Evolutionary conservation across 2,329 filamentous ascomycete genomes (phyloP).

Genomic region (Venturia nashicola): DNA sequence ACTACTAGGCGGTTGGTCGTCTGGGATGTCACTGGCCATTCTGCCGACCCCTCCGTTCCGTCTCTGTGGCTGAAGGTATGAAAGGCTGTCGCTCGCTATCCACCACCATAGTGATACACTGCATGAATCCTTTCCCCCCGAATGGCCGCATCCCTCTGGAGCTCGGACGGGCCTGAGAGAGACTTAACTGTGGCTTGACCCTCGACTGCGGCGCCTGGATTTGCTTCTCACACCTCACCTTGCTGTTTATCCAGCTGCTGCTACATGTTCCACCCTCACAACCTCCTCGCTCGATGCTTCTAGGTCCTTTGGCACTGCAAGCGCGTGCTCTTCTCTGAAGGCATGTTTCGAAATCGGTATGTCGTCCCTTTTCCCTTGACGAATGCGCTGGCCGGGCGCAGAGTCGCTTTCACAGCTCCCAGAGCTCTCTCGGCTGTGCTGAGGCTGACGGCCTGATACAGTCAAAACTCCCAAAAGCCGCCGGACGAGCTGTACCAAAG

Average conservation of each 20-base stretch:
- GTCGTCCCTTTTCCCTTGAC: slow-evolving; percentile 14
- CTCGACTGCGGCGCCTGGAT: not conserved
- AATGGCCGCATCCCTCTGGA: not conserved
- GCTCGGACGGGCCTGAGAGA: not conserved
- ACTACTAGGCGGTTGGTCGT: no score
- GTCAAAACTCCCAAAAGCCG: slow-evolving; percentile 73
- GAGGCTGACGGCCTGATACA: slow-evolving; percentile 21
- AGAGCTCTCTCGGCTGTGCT: not conserved
- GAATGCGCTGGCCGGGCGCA: not conserved
- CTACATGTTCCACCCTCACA: not conserved
- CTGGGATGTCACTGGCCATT: no score
- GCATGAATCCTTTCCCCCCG: slow-evolving; percentile 2
- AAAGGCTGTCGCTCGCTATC: not conserved
- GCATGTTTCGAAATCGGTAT: slow-evolving; percentile 38
- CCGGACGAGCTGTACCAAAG: slow-evolving; percentile 71
- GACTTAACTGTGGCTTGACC: slow-evolving; percentile 4
- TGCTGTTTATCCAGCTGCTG: not conserved
- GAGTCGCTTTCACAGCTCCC: not conserved
- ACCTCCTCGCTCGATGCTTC: not conserved
- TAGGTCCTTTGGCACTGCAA: not conserved
- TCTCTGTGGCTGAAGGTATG: not conserved
- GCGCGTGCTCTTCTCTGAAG: slow-evolving; percentile 3
- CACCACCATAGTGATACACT: not conserved
- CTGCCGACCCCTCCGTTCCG: no score
- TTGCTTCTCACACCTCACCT: not conserved